phyloP scores from a whole-genome alignment of 2,329 filamentous ascomycete species.

The Nothopassalora personata region DNA sequence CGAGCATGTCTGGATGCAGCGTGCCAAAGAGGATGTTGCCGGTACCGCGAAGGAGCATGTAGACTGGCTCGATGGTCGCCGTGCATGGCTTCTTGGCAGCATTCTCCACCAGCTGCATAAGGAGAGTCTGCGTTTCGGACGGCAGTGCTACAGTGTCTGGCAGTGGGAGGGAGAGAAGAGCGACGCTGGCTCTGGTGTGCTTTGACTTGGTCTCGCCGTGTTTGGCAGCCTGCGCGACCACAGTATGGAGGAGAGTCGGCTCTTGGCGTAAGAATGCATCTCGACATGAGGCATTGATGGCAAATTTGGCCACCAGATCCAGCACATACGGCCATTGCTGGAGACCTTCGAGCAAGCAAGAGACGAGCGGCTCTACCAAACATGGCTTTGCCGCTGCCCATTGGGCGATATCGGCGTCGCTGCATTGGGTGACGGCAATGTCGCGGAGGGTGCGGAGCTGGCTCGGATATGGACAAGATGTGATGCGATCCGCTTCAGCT shows the following conservation, averaged over 20 bases:
- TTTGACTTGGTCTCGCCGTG: conserved; percentile 12
- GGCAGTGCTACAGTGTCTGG: conserved; percentile 29
- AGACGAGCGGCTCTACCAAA: conserved; percentile 42
- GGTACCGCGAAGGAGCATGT: conserved; percentile 31
- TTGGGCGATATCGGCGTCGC: conserved; percentile 35
- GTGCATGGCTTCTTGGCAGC: conserved; percentile 26
- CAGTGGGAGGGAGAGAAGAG: conserved; percentile 28
- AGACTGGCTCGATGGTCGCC: conserved; percentile 28
- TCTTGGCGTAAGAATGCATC: conserved; percentile 30
- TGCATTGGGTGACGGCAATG: conserved; percentile 17
- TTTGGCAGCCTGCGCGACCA: conserved; percentile 26
- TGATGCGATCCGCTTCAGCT: conserved; percentile 27
- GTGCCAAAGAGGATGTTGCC: conserved; percentile 27
- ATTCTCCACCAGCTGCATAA: conserved; percentile 29
- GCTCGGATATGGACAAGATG: conserved; percentile 31
- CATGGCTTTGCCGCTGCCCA: conserved; percentile 49
- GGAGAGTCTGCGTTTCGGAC: conserved; percentile 29
- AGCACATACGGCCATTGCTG: conserved; percentile 49
- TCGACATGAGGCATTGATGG: conserved; percentile 19
- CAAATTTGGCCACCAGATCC: conserved; percentile 45
- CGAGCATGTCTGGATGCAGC: conserved; percentile 25
- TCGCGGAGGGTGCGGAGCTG: conserved; percentile 16
- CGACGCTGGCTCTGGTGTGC: conserved; percentile 23
- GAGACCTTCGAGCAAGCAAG: conserved; percentile 46
- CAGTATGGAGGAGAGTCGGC: conserved; percentile 27